Evolutionary conservation across 2,329 filamentous ascomycete species (phyloP), one percentile per base, ranked within the genome.

Genomic region (Parafenestella ontariensis): DNA sequence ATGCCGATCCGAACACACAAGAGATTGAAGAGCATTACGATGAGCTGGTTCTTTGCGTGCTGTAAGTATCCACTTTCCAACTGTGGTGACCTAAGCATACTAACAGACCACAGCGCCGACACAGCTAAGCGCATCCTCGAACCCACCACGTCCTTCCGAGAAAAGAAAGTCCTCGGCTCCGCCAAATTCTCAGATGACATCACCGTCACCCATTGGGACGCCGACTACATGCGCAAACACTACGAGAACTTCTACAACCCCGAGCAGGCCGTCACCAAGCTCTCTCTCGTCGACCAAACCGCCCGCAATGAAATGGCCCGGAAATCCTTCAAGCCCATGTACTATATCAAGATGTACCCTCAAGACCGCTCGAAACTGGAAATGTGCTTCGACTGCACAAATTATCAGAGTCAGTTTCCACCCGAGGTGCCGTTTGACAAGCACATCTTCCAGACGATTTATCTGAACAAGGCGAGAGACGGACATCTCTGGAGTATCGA

Each of bases 381-480:
- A 69, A 85, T 79, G 81, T 88, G 84, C 52, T 92, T 91, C 74
- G 88, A 92, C 72, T 89, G 87, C 76, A 88, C 86, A 33, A 89
- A 90, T 70, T 91, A 91, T 74, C 89, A 92, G 70, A 82, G 87
- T 40, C 89, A 91, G 68, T 89, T 92, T 58, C 73, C 74, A 5
- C 85, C 85, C 1, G 72, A 78, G 1, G 77, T 83, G 0, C 79
- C 81, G 0, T 82, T 83, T 47, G 81, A 85, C 23, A 79, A 84
- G 46, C 87, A 90, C 64, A 83, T 91, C 15, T 91, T 89, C 70
- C 88, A 92, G 62, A 87, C 84, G 8, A 89, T 88, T 48, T 89
- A 87, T 67, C 78, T 89, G 5, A 85, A 88, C 71, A 85, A 86
- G 53, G 74, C 81, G 3, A 69, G 80, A 1, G 80, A 83, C 56